Evolutionary conservation across 2,329 filamentous ascomycete species (phyloP), one percentile per base, ranked within the genome.

Genomic region (Apiospora marii): DNA sequence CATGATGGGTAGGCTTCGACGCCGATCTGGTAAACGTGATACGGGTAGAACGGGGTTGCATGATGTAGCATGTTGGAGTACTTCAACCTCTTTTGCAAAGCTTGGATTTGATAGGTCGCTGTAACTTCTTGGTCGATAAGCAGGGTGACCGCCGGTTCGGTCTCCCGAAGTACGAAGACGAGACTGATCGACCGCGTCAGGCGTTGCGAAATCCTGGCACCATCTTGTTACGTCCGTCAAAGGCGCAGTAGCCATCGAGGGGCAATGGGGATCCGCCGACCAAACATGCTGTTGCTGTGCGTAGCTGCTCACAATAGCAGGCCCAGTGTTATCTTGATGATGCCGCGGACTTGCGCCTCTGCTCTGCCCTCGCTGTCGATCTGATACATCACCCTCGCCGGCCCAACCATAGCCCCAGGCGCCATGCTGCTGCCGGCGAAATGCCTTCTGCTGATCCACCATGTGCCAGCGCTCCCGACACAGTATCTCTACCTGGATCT

Each of bases 401-500:
- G 7, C 19, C 58, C 34, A 24, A 22, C 19, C 27, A 30, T 30
- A 30, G 27, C 27, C 71, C 34, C 53, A 37, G 14, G 3, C n/a
- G 67, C 27, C 48, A 69, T 73, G 24, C 44, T 61, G 14, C 10
- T 51, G 61, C 34, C 73, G 22, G 72, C 71, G 27, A 69, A 64
- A 30, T 43, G 70, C 76, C 34, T 37, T 64, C 10, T 41, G 34
- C 34, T 79, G 75, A 58, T 79, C 78, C 1, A 83, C 77, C 49
- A 81, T 79, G 43, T 76, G 76, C 82, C 82, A 83, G 2, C 83
- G 79, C 70, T 85, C 83, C 3, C 83, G 82, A 51, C 83, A 84
- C 74, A 85, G 83, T 19, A 87, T 83, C 78, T 90, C 87, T 22
- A 86, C 78, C 46, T 84, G 82, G 19, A 90, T 75, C 72, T 90